Conservation (phyloP, 2,329 filamentous ascomycete species). For the Biscogniauxia mediterranea region DNA sequence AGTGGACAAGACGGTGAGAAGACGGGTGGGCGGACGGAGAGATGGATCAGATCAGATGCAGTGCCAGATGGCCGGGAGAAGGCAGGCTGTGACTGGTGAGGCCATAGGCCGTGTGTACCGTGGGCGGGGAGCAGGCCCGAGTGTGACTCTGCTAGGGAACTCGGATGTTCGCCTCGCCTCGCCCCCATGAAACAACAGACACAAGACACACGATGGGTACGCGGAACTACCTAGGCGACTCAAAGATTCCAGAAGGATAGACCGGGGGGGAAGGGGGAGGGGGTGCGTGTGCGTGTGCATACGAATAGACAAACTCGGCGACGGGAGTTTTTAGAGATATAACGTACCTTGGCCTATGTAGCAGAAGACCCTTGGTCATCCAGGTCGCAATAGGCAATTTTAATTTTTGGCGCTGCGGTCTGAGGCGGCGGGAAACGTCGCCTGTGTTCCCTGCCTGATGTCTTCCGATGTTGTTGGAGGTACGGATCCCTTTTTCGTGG, state of each 20-base stretch:
- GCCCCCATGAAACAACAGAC: constrained; percentile 15
- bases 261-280: neutral
- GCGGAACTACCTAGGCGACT: constrained; percentile 15
- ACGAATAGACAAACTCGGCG: neutral
- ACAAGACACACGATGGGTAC: constrained; percentile 6
- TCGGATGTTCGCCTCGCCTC: constrained; percentile 5
- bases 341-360: constrained; percentile 17
- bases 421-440: neutral
- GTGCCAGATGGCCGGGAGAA: constrained; percentile 10
- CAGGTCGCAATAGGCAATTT: constrained; percentile 24
- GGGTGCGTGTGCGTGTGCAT: neutral
- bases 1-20: constrained; percentile 8
- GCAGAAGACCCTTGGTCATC: constrained; percentile 7
- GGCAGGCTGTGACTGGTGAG: constrained; percentile 13
- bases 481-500: neutral
- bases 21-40: constrained; percentile 6
- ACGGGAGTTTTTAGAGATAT: neutral
- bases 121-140: constrained; percentile 4
- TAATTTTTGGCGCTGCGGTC: constrained; percentile 23
- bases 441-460: neutral
- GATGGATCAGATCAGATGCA: constrained; percentile 10
- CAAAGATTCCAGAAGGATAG: neutral
- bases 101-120: constrained; percentile 10
- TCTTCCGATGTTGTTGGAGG: neutral
- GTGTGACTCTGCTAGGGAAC: neutral